Evolutionary conservation across 2,329 filamentous ascomycete species (phyloP), one percentile per base, ranked within the genome.

Genomic region (Fusarium sp.): DNA sequence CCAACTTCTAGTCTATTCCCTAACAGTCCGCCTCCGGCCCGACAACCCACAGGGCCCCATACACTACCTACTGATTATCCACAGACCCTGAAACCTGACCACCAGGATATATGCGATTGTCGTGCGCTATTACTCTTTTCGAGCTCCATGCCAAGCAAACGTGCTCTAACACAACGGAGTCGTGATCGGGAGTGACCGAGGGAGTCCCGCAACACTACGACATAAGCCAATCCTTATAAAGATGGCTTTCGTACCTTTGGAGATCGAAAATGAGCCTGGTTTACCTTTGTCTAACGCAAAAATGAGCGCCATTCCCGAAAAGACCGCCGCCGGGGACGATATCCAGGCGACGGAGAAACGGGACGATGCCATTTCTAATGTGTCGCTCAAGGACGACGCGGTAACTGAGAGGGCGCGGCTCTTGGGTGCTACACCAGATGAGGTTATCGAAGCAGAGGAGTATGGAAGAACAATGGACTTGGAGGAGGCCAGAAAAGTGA

Each of bases 371-470:
- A 26, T 4, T 4, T 67, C 63, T 8, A 47, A 44, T 1, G 48
- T 8, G 15, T 71, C 50, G 0, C 39, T 47, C 1, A 70, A 59
- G 7, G 56, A 61, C 21, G 55, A 60, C 16, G 54, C 59, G 1
- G 15, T 68, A 10, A 21, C 15, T 5, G 47, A 57, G 0, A 70
- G 31, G 9, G 48, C 69, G 3, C 59, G 39, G 13, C 26, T 68
- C 0, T 6, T 72, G 1, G 69, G 69, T 1, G 69, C 63, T 8
- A 66, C 58, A 4, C 43, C 50, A 2, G 66, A 70, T 3, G 69
- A 72, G 16, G 21, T 68, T 8, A 29, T 72, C 0, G 69, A 72
- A 3, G 69, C 69, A 3, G 66, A 72, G 6, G 69, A 70, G 12
- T 49, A 62, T 56, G 59, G 56, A 1, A 46, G 42, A 1, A 60